Evolutionary conservation across 768 basidiomycete species (phyloP), one percentile per base, ranked within the genome.

Genomic region (Amanita muscaria): DNA sequence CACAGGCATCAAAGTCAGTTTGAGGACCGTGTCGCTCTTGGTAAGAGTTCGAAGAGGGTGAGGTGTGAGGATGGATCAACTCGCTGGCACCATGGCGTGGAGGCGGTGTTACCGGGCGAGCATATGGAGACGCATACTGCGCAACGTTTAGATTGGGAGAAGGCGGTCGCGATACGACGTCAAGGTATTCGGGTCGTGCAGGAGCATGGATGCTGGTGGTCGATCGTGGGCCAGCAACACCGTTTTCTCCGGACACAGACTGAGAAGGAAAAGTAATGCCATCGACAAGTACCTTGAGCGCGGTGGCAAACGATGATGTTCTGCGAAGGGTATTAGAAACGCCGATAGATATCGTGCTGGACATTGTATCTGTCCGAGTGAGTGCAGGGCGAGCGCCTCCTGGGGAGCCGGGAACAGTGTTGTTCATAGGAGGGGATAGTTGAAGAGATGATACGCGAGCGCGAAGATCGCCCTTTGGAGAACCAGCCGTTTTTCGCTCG

Each of bases 231-330:
- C 68, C 64, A 0, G 64, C 57, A 19, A 59, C 64, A 10, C 63
- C 59, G 27, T 84, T 84, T 38, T 85, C 83, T 3, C 65, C 52
- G 10, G 75, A 65, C 3, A 8, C 18, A 5, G 36, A 29, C 14
- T 46, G 43, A 3, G 75, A 65, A 0, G 86, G 83, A 59, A 88
- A 87, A 6, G 82, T 66, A 35, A 87, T 82, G 3, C 76, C 74
- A 14, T 82, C 81, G 2, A 83, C 77, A 1, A 89, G 64, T 16
- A 70, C 76, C 56, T 80, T 80, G 10, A 89, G 67, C 3, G 80
- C 80, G 47, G 79, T 84, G 8, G 87, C 87, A 50, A 90, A 83
- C 2, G 87, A 86, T 4, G 85, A 82, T 1, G 88, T 88, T 8
- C 88, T 78, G 42, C 79, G 74, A 22, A 90, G 58, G 4, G 84